Evolutionary conservation across 345 rosid genomes (phyloP), one percentile per base, ranked within the genome.

Genomic region (Salix arbutifolia): DNA sequence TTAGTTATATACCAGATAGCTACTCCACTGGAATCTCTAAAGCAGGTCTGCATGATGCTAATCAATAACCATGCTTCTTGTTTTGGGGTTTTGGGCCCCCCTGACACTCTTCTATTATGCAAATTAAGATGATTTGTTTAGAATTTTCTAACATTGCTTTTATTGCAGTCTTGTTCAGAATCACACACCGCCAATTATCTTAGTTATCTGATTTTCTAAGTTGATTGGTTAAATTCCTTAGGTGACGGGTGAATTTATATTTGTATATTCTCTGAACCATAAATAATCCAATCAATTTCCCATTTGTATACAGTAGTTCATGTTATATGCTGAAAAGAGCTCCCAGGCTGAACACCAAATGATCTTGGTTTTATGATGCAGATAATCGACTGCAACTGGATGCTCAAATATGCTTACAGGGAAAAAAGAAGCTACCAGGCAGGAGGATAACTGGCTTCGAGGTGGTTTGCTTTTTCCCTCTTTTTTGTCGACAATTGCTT

Each of bases 361-460:
- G 48, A 64, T 75, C 52, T 65, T 77, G 30, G 44, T 67, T 44
- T 66, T 21, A n/a, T 72, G 50, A 56, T 53, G 66, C 87, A 92
- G 97, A 86, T 77, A 81, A 90, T 75, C 85, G 74, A 58, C 73
- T 90, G 78, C 83, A 84, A 67, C 77, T 84, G 81, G 90, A 81
- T 26, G 79, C 78, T 76, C 88, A 88, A 79, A 75, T 90, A 71
- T 80, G 81, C 77, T 68, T 92, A 74, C 89, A 92, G 71, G 85
- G 93, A 62, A 90, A 86, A 81, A 90, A 89, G 84, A 92, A 92
- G 83, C 76, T 76, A 30, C 74, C 88, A n/a, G 89, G 90, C 85
- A 89, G 86, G 85, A 83, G 92, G 74, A 87, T 90, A 77, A 90
- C 92, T 61, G 94, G 93, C 71, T 92, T 92, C 81, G 89, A 92